Evolutionary conservation across 352 stramenopile species (phyloP).

Genomic region (Pythium angustatum): DNA sequence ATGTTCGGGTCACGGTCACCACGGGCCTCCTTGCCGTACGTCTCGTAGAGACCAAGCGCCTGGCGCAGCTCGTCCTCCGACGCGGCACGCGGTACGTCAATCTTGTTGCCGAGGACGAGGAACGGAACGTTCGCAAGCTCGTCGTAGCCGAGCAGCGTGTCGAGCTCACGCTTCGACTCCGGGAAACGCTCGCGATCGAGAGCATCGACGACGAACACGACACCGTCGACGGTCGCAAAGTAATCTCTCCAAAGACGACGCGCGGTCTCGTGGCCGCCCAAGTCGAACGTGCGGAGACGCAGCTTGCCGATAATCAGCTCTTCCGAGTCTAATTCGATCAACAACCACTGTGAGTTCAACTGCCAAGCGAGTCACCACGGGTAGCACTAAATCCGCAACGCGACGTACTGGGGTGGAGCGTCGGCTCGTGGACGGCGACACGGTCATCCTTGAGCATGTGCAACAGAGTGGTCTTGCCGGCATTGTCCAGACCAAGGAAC

Average conservation of each 20-base stretch:
- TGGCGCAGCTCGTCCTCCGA: conserved; percentile 98
- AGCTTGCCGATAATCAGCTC: conserved; percentile 96
- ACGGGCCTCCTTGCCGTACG: conserved; percentile 97
- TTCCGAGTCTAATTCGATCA: conserved; percentile 83
- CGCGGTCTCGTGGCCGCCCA: conserved; percentile 98
- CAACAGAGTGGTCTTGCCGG: conserved; percentile 99
- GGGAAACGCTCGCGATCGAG: conserved; percentile 98
- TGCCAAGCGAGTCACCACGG: not conserved
- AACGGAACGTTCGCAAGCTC: conserved; percentile 98
- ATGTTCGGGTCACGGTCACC: conserved; percentile 90
- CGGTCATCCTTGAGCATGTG: conserved; percentile 99
- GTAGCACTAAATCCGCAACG: too few species aligned
- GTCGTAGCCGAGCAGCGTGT: conserved; percentile 96
- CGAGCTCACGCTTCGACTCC: conserved; percentile 98
- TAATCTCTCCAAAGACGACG: conserved; percentile 99
- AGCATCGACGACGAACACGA: conserved; percentile 99
- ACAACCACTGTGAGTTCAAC: too few species aligned
- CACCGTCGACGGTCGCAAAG: conserved; percentile 98
- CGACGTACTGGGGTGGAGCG: conserved; percentile 93
- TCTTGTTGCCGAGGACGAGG: conserved; percentile 99
- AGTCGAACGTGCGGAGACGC: conserved; percentile 99
- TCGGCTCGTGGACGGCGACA: conserved; percentile 95
- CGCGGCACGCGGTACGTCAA: conserved; percentile 96
- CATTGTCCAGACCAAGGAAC: conserved; percentile 99
- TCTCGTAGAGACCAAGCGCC: conserved; percentile 97